These are phyloP conservation scores for Babesia bigemina DNA, from an alignment of 169 alveolate genomes.

Conservation along the genomic window DNA sequence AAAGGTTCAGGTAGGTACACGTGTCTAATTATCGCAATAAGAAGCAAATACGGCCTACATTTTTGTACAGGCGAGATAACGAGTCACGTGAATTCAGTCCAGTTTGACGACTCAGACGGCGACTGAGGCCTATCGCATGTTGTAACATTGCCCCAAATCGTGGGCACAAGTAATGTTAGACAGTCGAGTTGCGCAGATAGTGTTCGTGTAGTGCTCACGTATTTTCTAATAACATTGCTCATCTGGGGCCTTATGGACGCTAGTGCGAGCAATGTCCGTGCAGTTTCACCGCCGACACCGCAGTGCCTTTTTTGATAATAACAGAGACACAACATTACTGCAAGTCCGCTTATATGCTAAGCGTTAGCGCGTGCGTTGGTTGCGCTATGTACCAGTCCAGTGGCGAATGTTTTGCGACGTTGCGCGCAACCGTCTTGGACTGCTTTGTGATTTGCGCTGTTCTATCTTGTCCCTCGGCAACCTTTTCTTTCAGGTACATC, in stretches of 20 bases:
- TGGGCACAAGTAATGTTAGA: neutral
- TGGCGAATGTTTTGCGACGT: neutral
- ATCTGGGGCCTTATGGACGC: too few species aligned
- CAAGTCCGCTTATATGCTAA: neutral
- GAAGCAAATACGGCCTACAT: neutral
- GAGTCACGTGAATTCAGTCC: constrained; percentile 45
- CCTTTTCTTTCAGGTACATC: neutral
- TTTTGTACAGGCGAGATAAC: constrained; percentile 52
- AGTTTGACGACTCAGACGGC: constrained; percentile 60
- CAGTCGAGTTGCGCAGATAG: neutral
- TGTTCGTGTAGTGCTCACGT: too few species aligned
- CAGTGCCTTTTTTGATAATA: too few species aligned
- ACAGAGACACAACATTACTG: too few species aligned
- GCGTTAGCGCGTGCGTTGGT: constrained; percentile 30
- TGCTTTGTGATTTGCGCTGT: neutral
- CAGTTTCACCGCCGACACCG: too few species aligned
- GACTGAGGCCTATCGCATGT: neutral
- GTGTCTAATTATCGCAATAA: neutral
- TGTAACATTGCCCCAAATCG: neutral
- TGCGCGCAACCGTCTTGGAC: neutral
- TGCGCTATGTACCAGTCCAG: constrained; percentile 39
- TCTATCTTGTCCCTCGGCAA: neutral
- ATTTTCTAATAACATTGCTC: too few species aligned
- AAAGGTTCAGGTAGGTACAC: constrained; percentile 72
- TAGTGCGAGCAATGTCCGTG: too few species aligned